A percentile compares a stretch with the other conserved stretches of the same genome.
Conservation (phyloP, 1,139 yeast genomes). For the Yarrowia galli region DNA sequence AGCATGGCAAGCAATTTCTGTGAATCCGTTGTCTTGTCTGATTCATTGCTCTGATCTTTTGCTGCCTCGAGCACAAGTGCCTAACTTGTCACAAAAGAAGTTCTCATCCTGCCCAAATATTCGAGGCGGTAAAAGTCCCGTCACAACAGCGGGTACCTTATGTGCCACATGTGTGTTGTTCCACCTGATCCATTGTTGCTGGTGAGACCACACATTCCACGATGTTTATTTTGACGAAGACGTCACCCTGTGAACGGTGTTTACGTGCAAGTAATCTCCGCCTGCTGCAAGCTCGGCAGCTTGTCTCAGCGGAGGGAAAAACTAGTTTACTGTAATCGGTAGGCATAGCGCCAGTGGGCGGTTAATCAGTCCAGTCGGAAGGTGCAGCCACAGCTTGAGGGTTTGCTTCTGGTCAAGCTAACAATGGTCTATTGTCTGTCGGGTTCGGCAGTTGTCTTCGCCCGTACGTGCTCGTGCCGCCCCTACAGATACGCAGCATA, state of each 20-base stretch:
- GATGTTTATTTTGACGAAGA: background rate
- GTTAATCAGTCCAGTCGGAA: background rate
- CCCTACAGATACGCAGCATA: constrained; percentile 7
- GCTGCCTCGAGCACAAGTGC: no score
- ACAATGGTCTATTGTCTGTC: no score
- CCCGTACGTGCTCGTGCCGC: background rate
- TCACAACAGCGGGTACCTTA: background rate
- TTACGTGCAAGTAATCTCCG: background rate
- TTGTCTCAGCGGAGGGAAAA: background rate
- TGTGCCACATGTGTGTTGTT: no score
- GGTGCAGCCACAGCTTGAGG: no score
- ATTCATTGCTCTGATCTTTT: background rate
- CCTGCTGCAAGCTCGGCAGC: constrained; percentile 2
- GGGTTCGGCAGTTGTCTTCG: background rate
- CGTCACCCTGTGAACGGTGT: background rate
- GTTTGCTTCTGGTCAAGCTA: no score
- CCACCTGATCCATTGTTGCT: no score
- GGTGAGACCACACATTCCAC: background rate
- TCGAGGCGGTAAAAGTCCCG: background rate
- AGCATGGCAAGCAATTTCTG: background rate
- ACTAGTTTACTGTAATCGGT: background rate
- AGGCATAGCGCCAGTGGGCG: background rate
- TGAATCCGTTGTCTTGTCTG: background rate
- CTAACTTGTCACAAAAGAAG: background rate
- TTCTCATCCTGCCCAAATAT: background rate